phyloP scores from a whole-genome alignment of 768 basidiomycete genomes.

The Serpula lacrymans region DNA sequence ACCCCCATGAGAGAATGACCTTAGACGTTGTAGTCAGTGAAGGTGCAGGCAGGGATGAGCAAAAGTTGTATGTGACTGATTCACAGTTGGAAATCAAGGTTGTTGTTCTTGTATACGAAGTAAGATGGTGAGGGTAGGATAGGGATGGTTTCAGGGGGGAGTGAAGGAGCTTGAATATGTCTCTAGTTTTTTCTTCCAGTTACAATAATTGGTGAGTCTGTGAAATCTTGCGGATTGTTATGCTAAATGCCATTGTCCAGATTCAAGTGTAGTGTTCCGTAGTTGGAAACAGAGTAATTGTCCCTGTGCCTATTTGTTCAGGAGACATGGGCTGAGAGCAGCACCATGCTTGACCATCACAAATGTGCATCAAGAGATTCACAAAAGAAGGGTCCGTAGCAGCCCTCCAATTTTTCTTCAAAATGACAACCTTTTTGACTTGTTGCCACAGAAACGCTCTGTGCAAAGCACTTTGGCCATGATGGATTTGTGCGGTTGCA shows the following conservation, averaged over 20 bases:
- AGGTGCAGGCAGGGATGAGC: slow-evolving; percentile 22
- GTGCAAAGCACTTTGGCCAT: background rate
- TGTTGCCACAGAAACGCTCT: slow-evolving; percentile 9
- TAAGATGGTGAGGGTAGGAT: no score
- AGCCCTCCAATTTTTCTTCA: slow-evolving; percentile 4
- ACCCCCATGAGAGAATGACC: slow-evolving; percentile 18
- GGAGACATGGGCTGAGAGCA: no score
- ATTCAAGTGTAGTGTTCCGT: no score
- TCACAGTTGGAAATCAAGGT: no score
- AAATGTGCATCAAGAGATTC: no score
- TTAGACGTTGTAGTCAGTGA: slow-evolving; percentile 26
- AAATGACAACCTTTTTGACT: slow-evolving; percentile 8
- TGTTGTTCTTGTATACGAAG: no score
- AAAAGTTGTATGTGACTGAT: slow-evolving; percentile 22
- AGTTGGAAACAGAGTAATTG: no score
- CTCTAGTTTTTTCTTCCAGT: background rate
- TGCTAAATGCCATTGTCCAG: no score
- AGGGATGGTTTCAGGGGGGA: background rate
- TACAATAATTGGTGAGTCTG: background rate
- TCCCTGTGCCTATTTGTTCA: no score
- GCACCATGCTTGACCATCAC: no score
- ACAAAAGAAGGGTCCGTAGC: no score
- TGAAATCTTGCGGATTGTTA: background rate
- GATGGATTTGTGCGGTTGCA: background rate
- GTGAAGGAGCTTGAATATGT: background rate